Conservation (phyloP, 371 early-diverging fungal species). For the Rhizopus arrhizus region DNA sequence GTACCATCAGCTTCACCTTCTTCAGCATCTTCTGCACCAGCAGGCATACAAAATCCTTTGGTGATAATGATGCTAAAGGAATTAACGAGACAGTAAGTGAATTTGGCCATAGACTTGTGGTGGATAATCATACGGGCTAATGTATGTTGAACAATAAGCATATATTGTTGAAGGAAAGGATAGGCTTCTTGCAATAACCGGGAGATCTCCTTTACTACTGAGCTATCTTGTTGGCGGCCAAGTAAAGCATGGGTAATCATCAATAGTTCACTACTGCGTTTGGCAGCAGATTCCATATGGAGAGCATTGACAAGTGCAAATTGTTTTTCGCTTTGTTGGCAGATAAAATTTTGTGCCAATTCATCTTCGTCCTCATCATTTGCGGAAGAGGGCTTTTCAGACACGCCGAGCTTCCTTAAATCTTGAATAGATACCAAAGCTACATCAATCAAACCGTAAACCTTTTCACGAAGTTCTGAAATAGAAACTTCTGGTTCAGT, state of each 20-base stretch:
- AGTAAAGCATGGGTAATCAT: slow-evolving; percentile 28
- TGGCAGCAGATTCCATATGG: slow-evolving; percentile 43
- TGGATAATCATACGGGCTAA: slow-evolving; percentile 63
- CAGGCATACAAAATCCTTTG: slow-evolving; percentile 85
- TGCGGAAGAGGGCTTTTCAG: slow-evolving; percentile 7
- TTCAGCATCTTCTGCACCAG: slow-evolving; percentile 66
- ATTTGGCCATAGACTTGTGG: slow-evolving; percentile 71
- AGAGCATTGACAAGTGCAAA: slow-evolving; percentile 32
- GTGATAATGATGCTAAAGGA: slow-evolving; percentile 74
- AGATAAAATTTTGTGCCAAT: slow-evolving; percentile 59
- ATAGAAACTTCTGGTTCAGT: background rate
- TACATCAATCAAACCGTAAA: slow-evolving; percentile 40
- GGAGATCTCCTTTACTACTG: slow-evolving; percentile 21
- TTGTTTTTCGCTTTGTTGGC: slow-evolving; percentile 36
- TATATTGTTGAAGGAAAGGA: slow-evolving; percentile 72
- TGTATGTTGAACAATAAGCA: slow-evolving; percentile 63
- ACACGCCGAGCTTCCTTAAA: slow-evolving; percentile 34
- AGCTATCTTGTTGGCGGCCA: background rate
- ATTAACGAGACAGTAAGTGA: slow-evolving; percentile 69
- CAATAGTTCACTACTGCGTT: slow-evolving; percentile 41
- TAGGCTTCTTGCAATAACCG: slow-evolving; percentile 50
- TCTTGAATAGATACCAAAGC: slow-evolving; percentile 50
- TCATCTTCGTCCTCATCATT: slow-evolving; percentile 54
- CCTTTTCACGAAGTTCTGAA: slow-evolving; percentile 33
- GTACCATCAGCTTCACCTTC: slow-evolving; percentile 66